Conservation (phyloP, 2,329 filamentous ascomycete species). For the Neofusicoccum sp. region DNA sequence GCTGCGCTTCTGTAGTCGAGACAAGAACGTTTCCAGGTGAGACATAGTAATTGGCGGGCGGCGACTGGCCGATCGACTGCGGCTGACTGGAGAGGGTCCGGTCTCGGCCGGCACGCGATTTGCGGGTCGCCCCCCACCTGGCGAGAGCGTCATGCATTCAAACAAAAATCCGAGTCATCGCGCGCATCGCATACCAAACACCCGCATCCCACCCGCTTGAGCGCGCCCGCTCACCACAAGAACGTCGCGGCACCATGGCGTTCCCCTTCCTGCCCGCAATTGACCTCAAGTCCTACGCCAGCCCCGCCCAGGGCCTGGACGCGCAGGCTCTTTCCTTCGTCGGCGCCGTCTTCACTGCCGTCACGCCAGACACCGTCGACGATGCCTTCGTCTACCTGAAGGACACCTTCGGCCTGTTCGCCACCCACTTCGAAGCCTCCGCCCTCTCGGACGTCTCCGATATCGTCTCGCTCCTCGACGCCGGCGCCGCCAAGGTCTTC, state of each 20-base stretch:
- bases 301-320: conserved; percentile 53
- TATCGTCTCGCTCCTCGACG: conserved; percentile 78
- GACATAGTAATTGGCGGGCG: conserved; percentile 7
- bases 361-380: conserved; percentile 52
- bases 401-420: conserved; percentile 57
- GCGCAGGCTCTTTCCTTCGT: conserved; percentile 59
- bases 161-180: conserved; percentile 4
- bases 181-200: not conserved
- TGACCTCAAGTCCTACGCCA: conserved; percentile 48
- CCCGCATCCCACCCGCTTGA: conserved; percentile 1
- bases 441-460: conserved; percentile 69
- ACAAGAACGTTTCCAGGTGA: not conserved
- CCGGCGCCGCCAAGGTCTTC: conserved; percentile 83
- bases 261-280: conserved; percentile 53
- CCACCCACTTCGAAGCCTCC: conserved; percentile 77
- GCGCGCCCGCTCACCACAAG: not conserved
- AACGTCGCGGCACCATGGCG: conserved; percentile 38
- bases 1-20: not conserved
- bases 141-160: not conserved
- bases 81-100: not conserved
- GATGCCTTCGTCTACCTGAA: conserved; percentile 57
- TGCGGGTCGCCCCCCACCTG: not conserved
- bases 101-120: not conserved
- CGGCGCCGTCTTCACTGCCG: conserved; percentile 59
- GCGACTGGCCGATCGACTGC: not conserved